Conservation (phyloP, 306 rosid genomes). For the Sicyos edulis region DNA sequence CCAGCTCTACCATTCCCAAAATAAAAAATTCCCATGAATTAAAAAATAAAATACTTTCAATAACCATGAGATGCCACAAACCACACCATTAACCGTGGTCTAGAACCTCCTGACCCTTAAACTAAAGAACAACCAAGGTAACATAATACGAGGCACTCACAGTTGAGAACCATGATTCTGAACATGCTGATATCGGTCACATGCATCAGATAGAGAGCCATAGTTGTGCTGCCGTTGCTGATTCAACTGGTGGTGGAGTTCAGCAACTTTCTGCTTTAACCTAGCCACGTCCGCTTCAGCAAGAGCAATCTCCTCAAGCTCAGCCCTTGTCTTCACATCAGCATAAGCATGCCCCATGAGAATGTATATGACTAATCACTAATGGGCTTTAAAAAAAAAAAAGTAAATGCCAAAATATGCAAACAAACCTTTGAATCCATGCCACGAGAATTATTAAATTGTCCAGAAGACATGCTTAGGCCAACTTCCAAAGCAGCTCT, state of each 20-base stretch:
- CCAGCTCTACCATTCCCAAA: neutral
- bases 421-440: slow-evolving; percentile 87
- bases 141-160: slow-evolving; percentile 43
- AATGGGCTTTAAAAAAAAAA: slow-evolving; percentile 9
- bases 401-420: slow-evolving; percentile 16
- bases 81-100: neutral
- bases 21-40: neutral
- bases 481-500: slow-evolving; percentile 99
- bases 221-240: slow-evolving; percentile 93
- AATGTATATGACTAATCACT: slow-evolving; percentile 22
- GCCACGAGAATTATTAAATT: slow-evolving; percentile 71
- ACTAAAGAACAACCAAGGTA: slow-evolving; percentile 5
- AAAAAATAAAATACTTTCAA: neutral
- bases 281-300: slow-evolving; percentile 99
- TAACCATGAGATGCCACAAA: neutral
- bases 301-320: slow-evolving; percentile 97
- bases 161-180: slow-evolving; percentile 74
- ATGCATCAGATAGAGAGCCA: slow-evolving; percentile 79
- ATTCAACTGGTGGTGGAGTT: slow-evolving; percentile 95
- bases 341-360: slow-evolving; percentile 29
- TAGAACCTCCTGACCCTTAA: neutral
- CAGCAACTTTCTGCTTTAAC: slow-evolving; percentile 97
- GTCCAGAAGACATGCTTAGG: slow-evolving; percentile 95
- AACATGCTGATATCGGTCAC: slow-evolving; percentile 73
- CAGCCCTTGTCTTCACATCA: slow-evolving; percentile 81